phyloP scores from a whole-genome alignment of 2,329 filamentous ascomycete genomes.

The Dactylellina drechsleri region DNA sequence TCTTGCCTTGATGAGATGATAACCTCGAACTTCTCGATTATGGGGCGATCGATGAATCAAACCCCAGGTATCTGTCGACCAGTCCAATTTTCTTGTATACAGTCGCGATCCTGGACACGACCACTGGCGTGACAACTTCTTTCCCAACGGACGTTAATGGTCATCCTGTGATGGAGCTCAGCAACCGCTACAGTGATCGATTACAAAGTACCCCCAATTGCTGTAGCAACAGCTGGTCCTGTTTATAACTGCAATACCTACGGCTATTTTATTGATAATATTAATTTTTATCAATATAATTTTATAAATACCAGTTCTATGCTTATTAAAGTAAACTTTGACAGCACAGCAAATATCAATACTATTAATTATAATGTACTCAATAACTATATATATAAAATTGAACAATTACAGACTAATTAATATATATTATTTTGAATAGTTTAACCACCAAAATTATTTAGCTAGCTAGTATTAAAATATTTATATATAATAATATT shows the following conservation, averaged over 20 bases:
- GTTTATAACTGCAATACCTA: background rate
- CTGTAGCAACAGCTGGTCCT: background rate
- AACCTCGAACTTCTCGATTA: too few relatives aligned
- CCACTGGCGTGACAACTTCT: too few relatives aligned
- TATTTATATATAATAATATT: background rate
- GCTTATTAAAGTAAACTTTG: background rate
- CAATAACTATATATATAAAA: constrained; percentile 13
- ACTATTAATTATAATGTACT: constrained; percentile 22
- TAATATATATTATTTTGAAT: background rate
- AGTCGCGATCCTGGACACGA: too few relatives aligned
- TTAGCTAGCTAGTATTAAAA: background rate
- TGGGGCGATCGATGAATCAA: too few relatives aligned
- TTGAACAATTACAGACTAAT: background rate
- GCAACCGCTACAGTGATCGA: constrained; percentile 10
- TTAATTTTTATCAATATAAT: constrained; percentile 1
- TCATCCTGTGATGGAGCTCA: too few relatives aligned
- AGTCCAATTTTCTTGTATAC: too few relatives aligned
- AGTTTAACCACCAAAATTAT: background rate
- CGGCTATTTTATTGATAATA: constrained; percentile 13
- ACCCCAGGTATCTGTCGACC: too few relatives aligned
- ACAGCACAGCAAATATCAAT: background rate
- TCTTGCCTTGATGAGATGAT: too few relatives aligned
- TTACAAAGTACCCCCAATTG: background rate
- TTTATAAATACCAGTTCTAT: background rate
- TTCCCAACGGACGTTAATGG: too few relatives aligned